Percentiles rank a stretch among this genome's conserved stretches.
Evolutionary conservation across 495 filamentous ascomycete species (phyloP).

Genomic region (Hyaloscypha variabilis): DNA sequence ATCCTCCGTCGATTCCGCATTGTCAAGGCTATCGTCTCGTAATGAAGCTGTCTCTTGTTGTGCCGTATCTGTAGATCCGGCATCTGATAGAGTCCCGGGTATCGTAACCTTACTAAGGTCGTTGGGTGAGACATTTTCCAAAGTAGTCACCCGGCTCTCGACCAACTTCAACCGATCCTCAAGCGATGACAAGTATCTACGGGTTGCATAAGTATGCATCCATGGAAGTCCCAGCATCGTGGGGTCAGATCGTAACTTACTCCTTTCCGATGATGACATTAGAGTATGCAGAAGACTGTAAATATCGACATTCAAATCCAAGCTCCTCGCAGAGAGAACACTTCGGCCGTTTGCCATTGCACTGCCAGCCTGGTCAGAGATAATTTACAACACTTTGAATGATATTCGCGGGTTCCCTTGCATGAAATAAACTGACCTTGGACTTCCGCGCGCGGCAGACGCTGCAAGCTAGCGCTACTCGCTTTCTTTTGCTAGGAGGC

Average conservation of each 20-base stretch:
- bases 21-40: slow-evolving; percentile 19
- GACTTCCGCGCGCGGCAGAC: slow-evolving; percentile 51
- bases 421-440: slow-evolving; percentile 32
- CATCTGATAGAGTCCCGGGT: no score
- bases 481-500: slow-evolving; percentile 39
- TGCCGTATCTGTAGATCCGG: no score
- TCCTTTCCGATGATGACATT: slow-evolving; percentile 52
- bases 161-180: slow-evolving; percentile 30
- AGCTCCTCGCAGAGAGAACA: slow-evolving; percentile 46
- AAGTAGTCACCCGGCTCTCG: slow-evolving; percentile 26
- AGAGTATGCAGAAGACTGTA: slow-evolving; percentile 39
- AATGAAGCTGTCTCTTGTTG: not conserved
- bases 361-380: no score
- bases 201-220: not conserved
- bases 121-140: no score
- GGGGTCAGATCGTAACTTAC: not conserved
- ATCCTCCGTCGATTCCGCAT: slow-evolving; percentile 32
- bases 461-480: slow-evolving; percentile 45
- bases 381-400: no score
- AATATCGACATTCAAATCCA: slow-evolving; percentile 49
- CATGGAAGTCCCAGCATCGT: not conserved
- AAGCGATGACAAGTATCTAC: slow-evolving; percentile 18
- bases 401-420: no score
- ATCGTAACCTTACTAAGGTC: no score
- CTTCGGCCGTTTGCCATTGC: slow-evolving; percentile 46